Evolutionary conservation across 2,329 filamentous ascomycete genomes (phyloP).

Genomic region (Epichloe gansuensis): DNA sequence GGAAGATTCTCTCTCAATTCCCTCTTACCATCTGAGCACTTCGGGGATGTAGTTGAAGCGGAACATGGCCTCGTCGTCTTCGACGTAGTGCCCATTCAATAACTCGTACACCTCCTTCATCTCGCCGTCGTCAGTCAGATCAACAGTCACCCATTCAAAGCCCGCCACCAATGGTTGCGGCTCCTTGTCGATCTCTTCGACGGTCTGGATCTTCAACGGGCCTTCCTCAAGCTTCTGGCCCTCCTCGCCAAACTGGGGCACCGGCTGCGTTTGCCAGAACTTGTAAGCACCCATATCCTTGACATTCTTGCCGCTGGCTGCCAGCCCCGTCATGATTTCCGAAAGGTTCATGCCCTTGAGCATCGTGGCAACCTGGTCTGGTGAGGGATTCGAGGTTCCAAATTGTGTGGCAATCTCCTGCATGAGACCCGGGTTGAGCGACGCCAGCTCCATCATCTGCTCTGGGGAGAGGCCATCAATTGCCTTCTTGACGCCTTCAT

Average conservation of each 20-base stretch:
- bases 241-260: conserved; percentile 64
- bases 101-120: conserved; percentile 86
- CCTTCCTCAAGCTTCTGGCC: conserved; percentile 54
- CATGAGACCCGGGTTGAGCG: conserved; percentile 59
- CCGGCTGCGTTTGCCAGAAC: conserved; percentile 97
- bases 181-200: conserved; percentile 66
- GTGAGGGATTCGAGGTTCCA: conserved; percentile 22
- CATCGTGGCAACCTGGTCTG: conserved; percentile 35
- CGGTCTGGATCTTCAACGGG: conserved; percentile 67
- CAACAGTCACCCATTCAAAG: conserved; percentile 91
- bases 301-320: conserved; percentile 70
- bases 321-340: conserved; percentile 62
- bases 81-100: conserved; percentile 87
- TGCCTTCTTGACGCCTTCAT: conserved; percentile 31
- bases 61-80: conserved; percentile 95
- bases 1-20: too few relatives aligned
- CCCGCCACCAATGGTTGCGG: conserved; percentile 63
- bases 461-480: conserved; percentile 40
- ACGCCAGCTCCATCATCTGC: conserved; percentile 52
- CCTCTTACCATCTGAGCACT: conserved; percentile 70
- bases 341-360: conserved; percentile 53
- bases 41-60: conserved; percentile 88
- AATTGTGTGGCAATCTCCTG: conserved; percentile 35
- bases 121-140: conserved; percentile 64
- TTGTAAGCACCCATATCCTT: conserved; percentile 98